Evolutionary conservation across 306 rosid species (phyloP), one percentile per base, ranked within the genome.

Genomic region (Cyamopsis tetragonoloba): DNA sequence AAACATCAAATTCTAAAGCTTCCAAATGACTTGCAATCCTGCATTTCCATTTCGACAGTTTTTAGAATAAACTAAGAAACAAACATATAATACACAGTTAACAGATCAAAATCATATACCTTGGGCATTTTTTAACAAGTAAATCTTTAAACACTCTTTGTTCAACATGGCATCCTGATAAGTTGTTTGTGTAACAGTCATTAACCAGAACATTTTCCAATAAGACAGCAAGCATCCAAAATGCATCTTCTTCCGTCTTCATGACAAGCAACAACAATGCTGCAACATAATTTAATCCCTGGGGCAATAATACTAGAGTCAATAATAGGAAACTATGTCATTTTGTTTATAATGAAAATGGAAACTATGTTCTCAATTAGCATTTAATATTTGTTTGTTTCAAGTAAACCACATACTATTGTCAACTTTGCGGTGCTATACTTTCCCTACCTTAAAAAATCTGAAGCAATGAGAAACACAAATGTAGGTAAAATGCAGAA

Each of bases 171-270:
- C 97, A 95, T 79, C 99, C 99, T 0, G 99, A 90, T 80, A 95
- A 79, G 80, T 95, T 95, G 65, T 39, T 90, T 7, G 99, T 88
- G 83, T 95, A 95, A 81, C 99, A 95, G 80, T 95, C 96, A 73
- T 72, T 85, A 61, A 95, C 99, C 70, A 90, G 72, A 61, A 95
- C 99, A 74, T 88, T 85, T 84, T 95, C 99, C 85, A 95, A 76
- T 46, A 95, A 85, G 39, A 95, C 97, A 2, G 99, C 92, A 48
- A 90, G 92, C 97, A 95, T 95, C 99, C 97, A 95, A 79, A 95
- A 95, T 70, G 99, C 97, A 61, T 95, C 99, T 81, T 95, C 97
- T 66, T 95, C 99, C 3, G 96, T 95, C 78, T 95, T 90, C 99
- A 95, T 90, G 70, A 95, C 99, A 41, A 90, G 96, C 82, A 95